These are phyloP conservation scores for Triticum monococcum DNA, from an alignment of 176 grass and related monocot species.

Conservation along the genomic window DNA sequence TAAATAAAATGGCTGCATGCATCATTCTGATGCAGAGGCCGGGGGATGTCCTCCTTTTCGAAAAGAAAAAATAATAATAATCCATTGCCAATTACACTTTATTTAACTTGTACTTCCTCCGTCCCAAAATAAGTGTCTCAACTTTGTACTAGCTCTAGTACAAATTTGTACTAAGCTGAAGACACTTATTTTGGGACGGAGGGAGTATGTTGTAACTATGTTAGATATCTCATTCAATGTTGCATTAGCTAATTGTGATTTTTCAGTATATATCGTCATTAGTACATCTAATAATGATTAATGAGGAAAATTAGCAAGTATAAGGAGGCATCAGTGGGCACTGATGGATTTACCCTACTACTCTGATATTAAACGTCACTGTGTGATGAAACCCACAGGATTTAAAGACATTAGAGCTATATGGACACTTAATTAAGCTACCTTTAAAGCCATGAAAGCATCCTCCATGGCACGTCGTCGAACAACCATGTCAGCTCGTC, in stretches of 20 bases:
- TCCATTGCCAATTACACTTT: background rate
- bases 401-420: background rate
- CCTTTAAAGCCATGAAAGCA: constrained; percentile 96
- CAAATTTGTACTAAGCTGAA: too few relatives aligned
- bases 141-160: too few relatives aligned
- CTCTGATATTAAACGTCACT: background rate
- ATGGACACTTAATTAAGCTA: constrained; percentile 18
- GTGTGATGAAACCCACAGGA: background rate
- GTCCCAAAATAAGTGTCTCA: too few relatives aligned
- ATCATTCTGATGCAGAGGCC: too few relatives aligned
- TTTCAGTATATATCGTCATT: background rate
- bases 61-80: too few relatives aligned
- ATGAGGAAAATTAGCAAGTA: background rate
- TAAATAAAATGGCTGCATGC: too few relatives aligned
- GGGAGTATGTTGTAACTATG: background rate
- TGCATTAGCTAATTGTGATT: constrained; percentile 6
- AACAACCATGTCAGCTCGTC: constrained; percentile 75
- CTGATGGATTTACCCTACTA: background rate
- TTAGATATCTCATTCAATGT: background rate
- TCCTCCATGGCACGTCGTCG: constrained; percentile 94
- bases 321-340: background rate
- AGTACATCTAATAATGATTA: background rate
- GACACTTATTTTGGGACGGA: too few relatives aligned
- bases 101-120: background rate
- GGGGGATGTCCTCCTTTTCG: too few relatives aligned